These are phyloP conservation scores for Filobasidium uniguttulatum DNA, from an alignment of 1,284 basidiomycete species.

Conservation along the genomic window DNA sequence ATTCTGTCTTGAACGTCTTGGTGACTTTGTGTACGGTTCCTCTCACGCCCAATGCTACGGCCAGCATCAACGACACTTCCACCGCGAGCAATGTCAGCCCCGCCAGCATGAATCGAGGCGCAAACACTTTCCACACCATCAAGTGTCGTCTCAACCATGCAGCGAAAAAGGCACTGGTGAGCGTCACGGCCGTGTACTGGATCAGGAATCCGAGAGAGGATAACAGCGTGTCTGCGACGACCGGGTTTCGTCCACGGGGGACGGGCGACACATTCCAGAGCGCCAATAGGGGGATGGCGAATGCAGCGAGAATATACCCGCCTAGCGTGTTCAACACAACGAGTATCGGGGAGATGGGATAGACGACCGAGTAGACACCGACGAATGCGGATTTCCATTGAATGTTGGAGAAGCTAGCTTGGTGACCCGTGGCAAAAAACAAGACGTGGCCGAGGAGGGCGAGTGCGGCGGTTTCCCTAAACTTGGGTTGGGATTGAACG, in stretches of 20 bases:
- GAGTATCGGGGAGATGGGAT: constrained; percentile 64
- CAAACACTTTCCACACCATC: constrained; percentile 99
- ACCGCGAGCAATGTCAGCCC: constrained; percentile 41
- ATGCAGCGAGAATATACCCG: constrained; percentile 49
- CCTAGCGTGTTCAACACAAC: constrained; percentile 72
- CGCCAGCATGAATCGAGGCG: constrained; percentile 78
- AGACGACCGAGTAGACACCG: constrained; percentile 53
- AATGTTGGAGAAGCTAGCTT: constrained; percentile 72
- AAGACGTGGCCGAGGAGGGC: constrained; percentile 59
- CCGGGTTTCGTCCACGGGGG: constrained; percentile 26
- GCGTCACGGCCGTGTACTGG: constrained; percentile 54
- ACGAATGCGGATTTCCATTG: constrained; percentile 92
- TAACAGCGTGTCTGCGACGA: constrained; percentile 37
- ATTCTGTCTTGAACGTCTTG: constrained; percentile 31
- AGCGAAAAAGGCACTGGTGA: constrained; percentile 60
- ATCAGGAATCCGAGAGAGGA: constrained; percentile 51
- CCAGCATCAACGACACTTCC: constrained; percentile 38
- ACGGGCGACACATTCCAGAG: constrained; percentile 75
- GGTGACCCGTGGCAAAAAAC: constrained; percentile 86
- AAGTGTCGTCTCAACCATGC: constrained; percentile 72
- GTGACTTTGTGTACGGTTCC: constrained; percentile 32
- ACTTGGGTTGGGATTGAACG: constrained; percentile 39
- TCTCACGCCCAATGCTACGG: constrained; percentile 29
- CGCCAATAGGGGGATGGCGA: constrained; percentile 58
- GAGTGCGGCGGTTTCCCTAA: constrained; percentile 56